Evolutionary conservation across 306 rosid species (phyloP).

Genomic region (Lablab purpureus): DNA sequence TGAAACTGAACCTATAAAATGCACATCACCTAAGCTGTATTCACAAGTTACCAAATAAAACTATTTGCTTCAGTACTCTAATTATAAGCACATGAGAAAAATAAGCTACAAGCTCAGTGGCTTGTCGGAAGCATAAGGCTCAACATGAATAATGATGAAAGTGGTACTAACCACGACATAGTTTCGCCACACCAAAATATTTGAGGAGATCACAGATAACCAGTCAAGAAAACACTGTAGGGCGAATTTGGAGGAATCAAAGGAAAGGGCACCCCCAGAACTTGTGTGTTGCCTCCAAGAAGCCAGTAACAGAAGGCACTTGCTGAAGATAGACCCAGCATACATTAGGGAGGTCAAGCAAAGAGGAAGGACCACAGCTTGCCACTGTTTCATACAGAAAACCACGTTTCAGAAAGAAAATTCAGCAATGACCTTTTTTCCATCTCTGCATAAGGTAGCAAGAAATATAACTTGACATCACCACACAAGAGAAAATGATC

Average conservation of each 20-base stretch:
- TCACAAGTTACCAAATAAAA: conserved; percentile 19
- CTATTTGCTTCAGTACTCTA: neutral
- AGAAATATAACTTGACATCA: conserved; percentile 54
- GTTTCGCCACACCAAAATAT: conserved; percentile 77
- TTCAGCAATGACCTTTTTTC: conserved; percentile 58
- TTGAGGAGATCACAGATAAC: conserved; percentile 51
- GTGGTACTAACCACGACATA: conserved; percentile 83
- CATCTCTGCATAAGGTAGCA: conserved; percentile 60
- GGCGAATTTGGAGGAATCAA: conserved; percentile 47
- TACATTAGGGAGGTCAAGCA: conserved; percentile 85
- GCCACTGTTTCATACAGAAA: conserved; percentile 97
- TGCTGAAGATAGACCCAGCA: conserved; percentile 75
- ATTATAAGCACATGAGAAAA: conserved; percentile 15
- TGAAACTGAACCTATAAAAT: conserved; percentile 17
- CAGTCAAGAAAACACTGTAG: conserved; percentile 42
- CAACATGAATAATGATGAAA: conserved; percentile 1
- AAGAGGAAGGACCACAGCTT: conserved; percentile 80
- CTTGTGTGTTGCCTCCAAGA: conserved; percentile 59
- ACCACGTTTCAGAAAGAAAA: conserved; percentile 65
- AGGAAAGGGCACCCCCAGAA: conserved; percentile 55
- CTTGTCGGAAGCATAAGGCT: neutral
- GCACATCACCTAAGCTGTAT: neutral
- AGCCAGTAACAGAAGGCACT: conserved; percentile 59
- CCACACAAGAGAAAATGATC: conserved; percentile 35
- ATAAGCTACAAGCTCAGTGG: conserved; percentile 1